Conservation (phyloP, 352 stramenopile species). For the Pythium inflatum region DNA sequence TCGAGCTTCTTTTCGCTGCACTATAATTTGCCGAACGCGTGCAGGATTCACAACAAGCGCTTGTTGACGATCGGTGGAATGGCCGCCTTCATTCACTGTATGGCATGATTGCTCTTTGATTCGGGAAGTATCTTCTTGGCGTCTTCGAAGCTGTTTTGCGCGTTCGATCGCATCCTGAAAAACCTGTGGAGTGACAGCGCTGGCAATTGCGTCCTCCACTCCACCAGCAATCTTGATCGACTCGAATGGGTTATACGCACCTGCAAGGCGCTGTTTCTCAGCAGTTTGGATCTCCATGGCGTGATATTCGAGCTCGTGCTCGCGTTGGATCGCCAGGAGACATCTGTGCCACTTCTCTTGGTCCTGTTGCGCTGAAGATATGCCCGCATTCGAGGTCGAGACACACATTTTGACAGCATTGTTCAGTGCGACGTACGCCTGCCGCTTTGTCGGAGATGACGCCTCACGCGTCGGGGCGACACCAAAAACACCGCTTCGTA, state of each 20-base stretch:
- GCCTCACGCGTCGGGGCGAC: not conserved
- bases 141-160: constrained; percentile 49
- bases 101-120: not conserved
- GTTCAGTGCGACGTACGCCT: constrained; percentile 7
- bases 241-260: constrained; percentile 60
- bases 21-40: constrained; percentile 42
- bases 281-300: not conserved
- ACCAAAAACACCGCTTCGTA: not conserved
- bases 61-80: not conserved
- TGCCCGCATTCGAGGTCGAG: not conserved
- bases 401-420: constrained; percentile 2
- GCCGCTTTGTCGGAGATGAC: constrained; percentile 17
- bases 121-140: constrained; percentile 51
- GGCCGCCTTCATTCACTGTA: not conserved
- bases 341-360: constrained; percentile 23
- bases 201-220: constrained; percentile 50
- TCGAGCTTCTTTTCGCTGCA: constrained; percentile 38
- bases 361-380: constrained; percentile 9
- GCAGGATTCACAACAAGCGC: constrained; percentile 38
- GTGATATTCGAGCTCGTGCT: constrained; percentile 43
- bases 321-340: constrained; percentile 43
- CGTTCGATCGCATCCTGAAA: constrained; percentile 31
- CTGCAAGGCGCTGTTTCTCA: constrained; percentile 25
- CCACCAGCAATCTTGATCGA: constrained; percentile 56
- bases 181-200: constrained; percentile 38